These are phyloP conservation scores for Thraustochytrium sp. DNA, from an alignment of 352 stramenopile genomes.

Conservation along the genomic window DNA sequence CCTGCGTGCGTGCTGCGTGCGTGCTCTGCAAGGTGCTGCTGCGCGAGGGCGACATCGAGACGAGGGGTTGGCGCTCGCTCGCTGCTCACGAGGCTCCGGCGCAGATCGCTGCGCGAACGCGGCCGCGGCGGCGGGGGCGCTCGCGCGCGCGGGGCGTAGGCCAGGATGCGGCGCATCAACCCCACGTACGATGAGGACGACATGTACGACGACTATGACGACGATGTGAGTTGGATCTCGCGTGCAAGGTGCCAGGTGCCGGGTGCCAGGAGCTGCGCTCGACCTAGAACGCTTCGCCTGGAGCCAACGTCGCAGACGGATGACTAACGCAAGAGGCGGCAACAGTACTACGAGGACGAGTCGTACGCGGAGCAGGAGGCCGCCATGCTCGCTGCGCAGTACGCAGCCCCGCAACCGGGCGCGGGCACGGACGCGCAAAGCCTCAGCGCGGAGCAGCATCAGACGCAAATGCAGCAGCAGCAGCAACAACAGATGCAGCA, in stretches of 20 bases:
- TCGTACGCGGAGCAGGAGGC: neutral
- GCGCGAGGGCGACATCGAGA: neutral
- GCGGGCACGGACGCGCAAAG: neutral
- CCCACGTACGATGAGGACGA: conserved; percentile 28
- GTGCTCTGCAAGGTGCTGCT: neutral
- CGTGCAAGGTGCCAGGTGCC: too few relatives aligned
- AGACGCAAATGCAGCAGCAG: neutral
- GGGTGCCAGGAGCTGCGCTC: too few relatives aligned
- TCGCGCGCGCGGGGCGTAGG: neutral
- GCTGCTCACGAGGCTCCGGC: neutral
- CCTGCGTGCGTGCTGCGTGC: too few relatives aligned
- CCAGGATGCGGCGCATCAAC: conserved; percentile 22
- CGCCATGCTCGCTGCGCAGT: conserved; percentile 8
- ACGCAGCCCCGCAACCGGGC: neutral
- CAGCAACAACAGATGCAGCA: neutral
- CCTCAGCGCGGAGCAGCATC: neutral
- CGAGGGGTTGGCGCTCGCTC: neutral
- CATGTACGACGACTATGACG: conserved; percentile 34
- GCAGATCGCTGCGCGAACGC: too few relatives aligned
- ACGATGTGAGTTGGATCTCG: conserved; percentile 38
- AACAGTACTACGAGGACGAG: conserved; percentile 31
- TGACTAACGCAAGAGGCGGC: neutral
- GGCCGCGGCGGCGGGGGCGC: too few relatives aligned
- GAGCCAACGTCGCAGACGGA: neutral
- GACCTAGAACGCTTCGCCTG: neutral